Conservation (phyloP, 2,329 filamentous ascomycete genomes). For the Kalmusia sp. region DNA sequence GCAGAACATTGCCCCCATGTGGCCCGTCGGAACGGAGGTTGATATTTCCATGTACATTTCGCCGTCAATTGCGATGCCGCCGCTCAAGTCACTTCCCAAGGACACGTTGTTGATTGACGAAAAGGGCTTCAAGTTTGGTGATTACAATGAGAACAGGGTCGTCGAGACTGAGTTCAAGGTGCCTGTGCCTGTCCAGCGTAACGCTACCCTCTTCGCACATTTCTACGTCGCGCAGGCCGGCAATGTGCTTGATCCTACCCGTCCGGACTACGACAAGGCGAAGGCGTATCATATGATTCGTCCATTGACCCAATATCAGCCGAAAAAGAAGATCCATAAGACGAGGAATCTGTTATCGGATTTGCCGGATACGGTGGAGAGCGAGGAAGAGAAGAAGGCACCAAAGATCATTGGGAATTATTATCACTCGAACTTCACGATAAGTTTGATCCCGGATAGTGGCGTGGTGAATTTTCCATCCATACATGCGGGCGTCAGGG, state of each 20-base stretch:
- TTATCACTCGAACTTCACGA: slow-evolving; percentile 93
- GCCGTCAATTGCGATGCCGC: slow-evolving; percentile 71
- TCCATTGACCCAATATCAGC: slow-evolving; percentile 86
- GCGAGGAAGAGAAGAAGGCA: slow-evolving; percentile 58
- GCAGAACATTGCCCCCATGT: slow-evolving; percentile 81
- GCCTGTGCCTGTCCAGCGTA: slow-evolving; percentile 82
- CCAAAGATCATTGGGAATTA: slow-evolving; percentile 81
- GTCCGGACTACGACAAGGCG: slow-evolving; percentile 73
- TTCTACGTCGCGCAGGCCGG: slow-evolving; percentile 86
- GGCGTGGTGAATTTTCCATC: slow-evolving; percentile 72
- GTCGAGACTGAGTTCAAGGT: slow-evolving; percentile 80
- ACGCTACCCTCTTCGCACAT: slow-evolving; percentile 93
- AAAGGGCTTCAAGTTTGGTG: slow-evolving; percentile 78
- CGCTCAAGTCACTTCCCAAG: slow-evolving; percentile 69
- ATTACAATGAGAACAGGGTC: slow-evolving; percentile 79
- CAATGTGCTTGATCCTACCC: slow-evolving; percentile 75
- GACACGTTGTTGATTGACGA: slow-evolving; percentile 80
- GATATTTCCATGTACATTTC: slow-evolving; percentile 89
- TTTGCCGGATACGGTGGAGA: slow-evolving; percentile 56
- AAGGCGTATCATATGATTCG: slow-evolving; percentile 84
- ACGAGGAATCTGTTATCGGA: slow-evolving; percentile 79
- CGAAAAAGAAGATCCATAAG: slow-evolving; percentile 89
- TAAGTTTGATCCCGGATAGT: slow-evolving; percentile 83
- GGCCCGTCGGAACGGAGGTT: slow-evolving; percentile 78
- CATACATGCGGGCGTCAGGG: slow-evolving; percentile 75